Conservation (phyloP, 2,329 filamentous ascomycete genomes). For the Monosporascus sp. region DNA sequence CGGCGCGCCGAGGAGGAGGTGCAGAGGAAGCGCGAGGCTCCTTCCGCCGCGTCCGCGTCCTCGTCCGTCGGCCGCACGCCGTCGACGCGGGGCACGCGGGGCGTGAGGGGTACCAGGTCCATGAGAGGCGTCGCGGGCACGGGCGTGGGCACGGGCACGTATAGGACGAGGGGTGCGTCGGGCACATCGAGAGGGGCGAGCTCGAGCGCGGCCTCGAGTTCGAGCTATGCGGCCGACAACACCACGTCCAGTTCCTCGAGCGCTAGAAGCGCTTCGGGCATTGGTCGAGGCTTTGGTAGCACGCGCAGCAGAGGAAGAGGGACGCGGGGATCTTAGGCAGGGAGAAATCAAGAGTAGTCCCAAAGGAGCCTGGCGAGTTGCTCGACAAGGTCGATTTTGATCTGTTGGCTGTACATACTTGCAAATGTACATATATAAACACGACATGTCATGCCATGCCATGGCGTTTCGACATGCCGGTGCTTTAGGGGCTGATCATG, state of each 20-base stretch:
- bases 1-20: conserved; percentile 60
- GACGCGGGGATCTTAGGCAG: conserved; percentile 31
- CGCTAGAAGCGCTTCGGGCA: conserved; percentile 35
- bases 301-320: conserved; percentile 52
- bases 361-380: not conserved
- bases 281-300: conserved; percentile 41
- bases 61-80: conserved; percentile 2
- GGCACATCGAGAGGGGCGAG: conserved; percentile 6
- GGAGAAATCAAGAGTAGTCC: not conserved
- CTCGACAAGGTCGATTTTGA: not conserved
- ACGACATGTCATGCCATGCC: not conserved
- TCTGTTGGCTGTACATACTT: not conserved
- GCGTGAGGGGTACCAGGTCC: conserved; percentile 1
- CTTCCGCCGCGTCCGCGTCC: conserved; percentile 1
- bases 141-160: conserved; percentile 2
- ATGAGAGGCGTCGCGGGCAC: not conserved
- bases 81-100: conserved; percentile 6
- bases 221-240: conserved; percentile 26
- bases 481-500: no score
- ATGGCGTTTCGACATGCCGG: no score
- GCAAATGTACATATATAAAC: not conserved
- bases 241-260: conserved; percentile 25
- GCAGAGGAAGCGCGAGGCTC: conserved; percentile 40
- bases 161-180: conserved; percentile 12
- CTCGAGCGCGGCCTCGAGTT: conserved; percentile 3